Conservation (phyloP, 768 basidiomycete species). For the Lanmaoa pseudosensibilis region DNA sequence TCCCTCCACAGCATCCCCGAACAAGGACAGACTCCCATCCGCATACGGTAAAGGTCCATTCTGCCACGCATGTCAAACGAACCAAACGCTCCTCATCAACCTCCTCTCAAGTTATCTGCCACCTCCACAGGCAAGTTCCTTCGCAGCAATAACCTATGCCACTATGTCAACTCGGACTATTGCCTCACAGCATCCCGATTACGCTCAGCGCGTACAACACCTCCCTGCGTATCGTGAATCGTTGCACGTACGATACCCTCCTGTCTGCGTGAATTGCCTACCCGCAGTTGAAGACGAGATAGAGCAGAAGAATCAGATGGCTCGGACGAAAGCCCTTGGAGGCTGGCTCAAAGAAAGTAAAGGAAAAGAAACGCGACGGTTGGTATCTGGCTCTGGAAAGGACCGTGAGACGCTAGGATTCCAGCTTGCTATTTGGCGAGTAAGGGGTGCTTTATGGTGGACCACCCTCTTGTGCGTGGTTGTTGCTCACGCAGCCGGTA, state of each 20-base stretch:
- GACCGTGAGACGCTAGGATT: constrained; percentile 45
- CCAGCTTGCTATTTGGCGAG: constrained; percentile 64
- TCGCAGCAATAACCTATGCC: not conserved
- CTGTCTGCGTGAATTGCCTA: constrained; percentile 74
- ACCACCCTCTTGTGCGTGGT: constrained; percentile 44
- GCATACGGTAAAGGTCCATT: constrained; percentile 61
- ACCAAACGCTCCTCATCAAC: constrained; percentile 84
- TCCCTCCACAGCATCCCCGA: constrained; percentile 54
- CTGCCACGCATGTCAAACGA: constrained; percentile 89
- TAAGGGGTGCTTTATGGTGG: constrained; percentile 69
- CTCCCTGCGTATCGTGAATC: constrained; percentile 74
- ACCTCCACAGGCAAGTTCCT: constrained; percentile 57
- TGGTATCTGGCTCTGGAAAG: constrained; percentile 40
- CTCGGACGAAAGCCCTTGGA: constrained; percentile 72
- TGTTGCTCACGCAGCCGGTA: constrained; percentile 48
- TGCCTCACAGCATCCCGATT: constrained; percentile 66
- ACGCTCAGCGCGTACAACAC: constrained; percentile 57
- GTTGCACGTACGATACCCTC: constrained; percentile 81
- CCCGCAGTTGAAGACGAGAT: constrained; percentile 85
- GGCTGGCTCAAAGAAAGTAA: constrained; percentile 66
- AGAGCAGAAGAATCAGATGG: constrained; percentile 75
- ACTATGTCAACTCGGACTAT: not conserved
- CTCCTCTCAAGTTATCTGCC: constrained; percentile 90
- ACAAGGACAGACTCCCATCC: constrained; percentile 67
- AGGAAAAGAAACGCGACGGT: constrained; percentile 59